phyloP scores from a whole-genome alignment of 164 flowering plant genomes.

The Dillenia turbinata region DNA sequence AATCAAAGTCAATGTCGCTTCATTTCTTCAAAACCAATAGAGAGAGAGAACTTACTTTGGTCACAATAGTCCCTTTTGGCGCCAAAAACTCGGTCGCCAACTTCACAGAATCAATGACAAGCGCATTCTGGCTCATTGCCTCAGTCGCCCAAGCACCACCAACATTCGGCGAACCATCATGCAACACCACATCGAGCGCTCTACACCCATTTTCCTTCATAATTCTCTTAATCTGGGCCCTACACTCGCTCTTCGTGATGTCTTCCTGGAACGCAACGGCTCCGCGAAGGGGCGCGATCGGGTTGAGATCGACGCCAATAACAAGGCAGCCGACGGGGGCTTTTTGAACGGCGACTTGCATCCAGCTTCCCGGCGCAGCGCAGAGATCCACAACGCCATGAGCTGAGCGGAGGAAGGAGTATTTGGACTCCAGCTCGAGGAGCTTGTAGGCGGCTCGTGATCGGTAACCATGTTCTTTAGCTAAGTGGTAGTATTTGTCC shows the following conservation, averaged over 20 bases:
- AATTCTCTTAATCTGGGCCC: constrained; percentile 43
- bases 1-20: too few relatives aligned
- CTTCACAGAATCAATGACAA: constrained; percentile 78
- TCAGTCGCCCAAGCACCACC: constrained; percentile 97
- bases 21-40: neutral
- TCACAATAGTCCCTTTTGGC: constrained; percentile 79
- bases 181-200: constrained; percentile 74
- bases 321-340: constrained; percentile 78
- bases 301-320: constrained; percentile 73
- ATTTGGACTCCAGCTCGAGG: constrained; percentile 78
- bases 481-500: constrained; percentile 77
- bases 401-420: constrained; percentile 58
- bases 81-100: constrained; percentile 75
- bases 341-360: constrained; percentile 79
- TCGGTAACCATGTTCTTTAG: constrained; percentile 87
- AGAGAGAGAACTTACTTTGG: constrained; percentile 43
- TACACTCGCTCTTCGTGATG: constrained; percentile 66
- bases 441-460: constrained; percentile 94
- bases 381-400: constrained; percentile 88
- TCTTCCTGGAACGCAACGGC: constrained; percentile 71
- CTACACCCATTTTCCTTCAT: constrained; percentile 56
- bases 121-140: constrained; percentile 72
- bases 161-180: constrained; percentile 91
- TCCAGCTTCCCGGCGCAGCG: constrained; percentile 98
- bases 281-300: constrained; percentile 75